phyloP scores from a whole-genome alignment of 1,139 yeast genomes.

The Pichia sp. region DNA sequence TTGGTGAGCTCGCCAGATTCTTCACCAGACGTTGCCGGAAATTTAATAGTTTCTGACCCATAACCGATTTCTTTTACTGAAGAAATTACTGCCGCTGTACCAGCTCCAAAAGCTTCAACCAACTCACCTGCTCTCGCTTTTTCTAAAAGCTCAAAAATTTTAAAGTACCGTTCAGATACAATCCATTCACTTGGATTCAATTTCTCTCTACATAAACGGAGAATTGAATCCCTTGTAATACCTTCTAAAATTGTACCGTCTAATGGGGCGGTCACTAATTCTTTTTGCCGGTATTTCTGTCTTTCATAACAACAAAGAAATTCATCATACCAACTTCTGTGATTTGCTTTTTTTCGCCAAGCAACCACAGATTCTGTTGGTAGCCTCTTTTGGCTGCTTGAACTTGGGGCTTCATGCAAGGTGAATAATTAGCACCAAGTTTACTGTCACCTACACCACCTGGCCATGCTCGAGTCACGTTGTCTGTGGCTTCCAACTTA shows the following conservation, averaged over 20 bases:
- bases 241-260: conserved; percentile 97
- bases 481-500: conserved; percentile 84
- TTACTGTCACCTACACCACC: conserved; percentile 96
- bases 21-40: conserved; percentile 73
- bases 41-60: conserved; percentile 58
- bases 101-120: conserved; percentile 92
- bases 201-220: conserved; percentile 65
- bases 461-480: conserved; percentile 98
- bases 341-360: conserved; percentile 79
- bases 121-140: conserved; percentile 72
- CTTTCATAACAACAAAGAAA: conserved; percentile 75
- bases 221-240: conserved; percentile 86
- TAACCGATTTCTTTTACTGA: conserved; percentile 86
- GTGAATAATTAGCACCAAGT: conserved; percentile 96
- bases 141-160: conserved; percentile 73
- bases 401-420: conserved; percentile 81
- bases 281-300: conserved; percentile 65
- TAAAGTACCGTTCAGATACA: conserved; percentile 70
- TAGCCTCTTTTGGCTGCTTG: conserved; percentile 85
- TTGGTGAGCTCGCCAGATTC: conserved; percentile 74
- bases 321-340: conserved; percentile 99
- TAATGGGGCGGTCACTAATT: conserved; percentile 90
- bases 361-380: conserved; percentile 93
- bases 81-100: conserved; percentile 95
- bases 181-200: conserved; percentile 70